These are phyloP conservation scores for Nitzschia inconspicua DNA, from an alignment of 108 stramenopile species.

Conservation along the genomic window DNA sequence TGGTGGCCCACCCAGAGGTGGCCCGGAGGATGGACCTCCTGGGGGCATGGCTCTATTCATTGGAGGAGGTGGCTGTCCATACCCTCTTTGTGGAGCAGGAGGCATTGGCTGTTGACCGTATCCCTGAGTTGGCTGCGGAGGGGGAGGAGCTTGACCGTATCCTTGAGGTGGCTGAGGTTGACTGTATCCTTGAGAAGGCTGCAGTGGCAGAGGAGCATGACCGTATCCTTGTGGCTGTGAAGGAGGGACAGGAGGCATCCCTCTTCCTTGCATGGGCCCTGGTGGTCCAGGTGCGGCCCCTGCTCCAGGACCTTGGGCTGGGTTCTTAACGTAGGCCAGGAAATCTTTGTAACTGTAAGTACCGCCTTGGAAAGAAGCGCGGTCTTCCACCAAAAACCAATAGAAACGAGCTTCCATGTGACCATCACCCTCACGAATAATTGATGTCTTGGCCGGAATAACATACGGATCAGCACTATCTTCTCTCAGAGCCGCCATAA, in stretches of 20 bases:
- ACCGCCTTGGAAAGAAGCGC: constrained; percentile 91
- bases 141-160: constrained; percentile 21
- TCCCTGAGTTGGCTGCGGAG: constrained; percentile 3
- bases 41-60: background rate
- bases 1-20: constrained; percentile 10
- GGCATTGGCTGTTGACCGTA: constrained; percentile 11
- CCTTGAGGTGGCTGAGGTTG: constrained; percentile 21
- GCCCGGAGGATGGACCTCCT: background rate
- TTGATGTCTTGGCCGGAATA: constrained; percentile 53
- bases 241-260: constrained; percentile 36
- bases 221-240: constrained; percentile 18
- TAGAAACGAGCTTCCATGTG: constrained; percentile 86
- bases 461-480: constrained; percentile 48
- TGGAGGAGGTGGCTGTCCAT: constrained; percentile 42
- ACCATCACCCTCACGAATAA: constrained; percentile 92
- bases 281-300: constrained; percentile 19
- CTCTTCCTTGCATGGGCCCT: constrained; percentile 16
- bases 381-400: constrained; percentile 95
- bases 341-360: constrained; percentile 90
- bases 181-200: constrained; percentile 2
- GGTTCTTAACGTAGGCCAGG: constrained; percentile 64
- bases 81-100: constrained; percentile 20
- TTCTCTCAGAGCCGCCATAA: constrained; percentile 82
- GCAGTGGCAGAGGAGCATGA: constrained; percentile 8
- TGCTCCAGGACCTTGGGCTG: constrained; percentile 23